These are phyloP conservation scores for Chenopodium album DNA, from an alignment of 148 eudicot genomes.

Conservation along the genomic window DNA sequence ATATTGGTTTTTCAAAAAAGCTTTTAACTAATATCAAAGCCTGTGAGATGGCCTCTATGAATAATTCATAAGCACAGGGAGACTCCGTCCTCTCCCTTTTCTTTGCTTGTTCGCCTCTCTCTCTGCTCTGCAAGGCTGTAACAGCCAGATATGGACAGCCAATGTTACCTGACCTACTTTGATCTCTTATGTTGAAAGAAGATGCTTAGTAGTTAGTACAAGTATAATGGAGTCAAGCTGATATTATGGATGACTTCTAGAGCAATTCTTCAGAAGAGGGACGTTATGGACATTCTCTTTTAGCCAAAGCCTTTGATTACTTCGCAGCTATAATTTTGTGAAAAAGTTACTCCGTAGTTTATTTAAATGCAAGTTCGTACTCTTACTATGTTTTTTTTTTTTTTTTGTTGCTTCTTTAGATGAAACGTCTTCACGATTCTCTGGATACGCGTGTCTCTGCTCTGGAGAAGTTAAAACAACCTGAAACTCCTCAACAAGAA, in stretches of 20 bases:
- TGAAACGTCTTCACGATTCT: conserved; percentile 57
- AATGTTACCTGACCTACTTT: no score
- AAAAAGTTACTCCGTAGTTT: no score
- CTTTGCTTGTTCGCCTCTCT: no score
- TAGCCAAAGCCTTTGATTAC: background rate
- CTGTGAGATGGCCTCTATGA: background rate
- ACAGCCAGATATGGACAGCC: no score
- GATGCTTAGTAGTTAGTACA: background rate
- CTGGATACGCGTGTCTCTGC: conserved; percentile 62
- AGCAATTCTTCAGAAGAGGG: background rate
- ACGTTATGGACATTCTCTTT: background rate
- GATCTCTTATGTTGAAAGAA: background rate
- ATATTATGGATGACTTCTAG: background rate
- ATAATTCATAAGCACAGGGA: no score
- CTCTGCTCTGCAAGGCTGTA: no score
- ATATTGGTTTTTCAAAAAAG: no score
- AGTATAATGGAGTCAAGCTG: background rate
- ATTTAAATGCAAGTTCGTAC: background rate
- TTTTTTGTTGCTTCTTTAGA: conserved; percentile 30
- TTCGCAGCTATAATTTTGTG: background rate
- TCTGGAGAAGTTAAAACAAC: conserved; percentile 58
- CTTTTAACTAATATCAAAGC: background rate
- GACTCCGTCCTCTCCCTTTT: no score
- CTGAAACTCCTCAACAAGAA: conserved; percentile 47
- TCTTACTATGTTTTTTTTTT: background rate